Conservation (phyloP, 2,329 filamentous ascomycete genomes). For the Neopestalotiopsis rosae region DNA sequence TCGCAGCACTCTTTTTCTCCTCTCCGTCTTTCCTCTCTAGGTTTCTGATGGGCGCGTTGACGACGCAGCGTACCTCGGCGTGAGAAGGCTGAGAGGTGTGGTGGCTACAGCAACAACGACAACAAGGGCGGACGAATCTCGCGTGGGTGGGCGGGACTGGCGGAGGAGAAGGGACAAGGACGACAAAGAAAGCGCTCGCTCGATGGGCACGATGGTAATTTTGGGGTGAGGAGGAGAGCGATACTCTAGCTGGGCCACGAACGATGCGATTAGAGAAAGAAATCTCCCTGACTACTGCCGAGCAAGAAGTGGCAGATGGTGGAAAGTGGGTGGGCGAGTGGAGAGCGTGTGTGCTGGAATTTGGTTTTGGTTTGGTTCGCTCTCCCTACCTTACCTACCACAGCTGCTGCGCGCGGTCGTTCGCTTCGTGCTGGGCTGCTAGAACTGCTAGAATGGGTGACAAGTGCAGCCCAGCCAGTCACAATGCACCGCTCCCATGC, state of each 20-base stretch:
- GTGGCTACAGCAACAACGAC: no score
- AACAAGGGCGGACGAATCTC: neutral
- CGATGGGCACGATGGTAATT: neutral
- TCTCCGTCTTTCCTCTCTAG: neutral
- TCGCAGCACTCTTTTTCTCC: neutral
- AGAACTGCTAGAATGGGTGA: constrained; percentile 7
- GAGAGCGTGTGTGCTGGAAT: constrained; percentile 14
- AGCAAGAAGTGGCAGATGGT: constrained; percentile 9
- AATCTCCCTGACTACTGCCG: neutral
- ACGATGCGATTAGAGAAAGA: constrained; percentile 16
- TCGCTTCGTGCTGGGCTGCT: neutral
- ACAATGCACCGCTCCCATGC: neutral
- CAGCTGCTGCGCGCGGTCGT: constrained; percentile 3
- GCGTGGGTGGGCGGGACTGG: neutral
- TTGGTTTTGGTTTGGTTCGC: neutral
- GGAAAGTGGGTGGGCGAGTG: constrained; percentile 7
- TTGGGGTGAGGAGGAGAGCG: neutral
- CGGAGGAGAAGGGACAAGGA: neutral
- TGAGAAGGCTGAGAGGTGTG: neutral
- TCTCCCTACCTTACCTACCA: neutral
- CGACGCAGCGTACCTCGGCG: neutral
- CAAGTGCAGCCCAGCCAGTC: constrained; percentile 3
- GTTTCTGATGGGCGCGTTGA: neutral
- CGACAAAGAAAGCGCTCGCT: constrained; percentile 2
- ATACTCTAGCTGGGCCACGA: neutral